Evolutionary conservation across 1,139 yeast species (phyloP).

Genomic region (Magnusiomyces paraingens): DNA sequence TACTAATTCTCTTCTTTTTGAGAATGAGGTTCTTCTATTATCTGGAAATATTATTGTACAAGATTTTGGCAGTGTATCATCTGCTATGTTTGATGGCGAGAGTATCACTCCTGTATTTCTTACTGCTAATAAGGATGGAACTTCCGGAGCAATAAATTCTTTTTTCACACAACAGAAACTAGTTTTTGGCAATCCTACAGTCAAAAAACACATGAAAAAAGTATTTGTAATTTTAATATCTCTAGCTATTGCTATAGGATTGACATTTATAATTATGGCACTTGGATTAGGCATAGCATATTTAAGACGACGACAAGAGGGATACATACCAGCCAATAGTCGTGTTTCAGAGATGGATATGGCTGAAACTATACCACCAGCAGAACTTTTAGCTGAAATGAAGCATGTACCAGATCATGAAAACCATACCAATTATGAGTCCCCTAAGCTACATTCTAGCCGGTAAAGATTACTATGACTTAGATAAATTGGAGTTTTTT

Average conservation of each 20-base stretch:
- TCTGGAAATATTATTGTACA: slow-evolving; percentile 54
- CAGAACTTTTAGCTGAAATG: slow-evolving; percentile 53
- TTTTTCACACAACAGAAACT: slow-evolving; percentile 22
- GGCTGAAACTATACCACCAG: slow-evolving; percentile 63
- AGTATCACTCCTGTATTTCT: slow-evolving; percentile 65
- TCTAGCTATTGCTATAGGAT: slow-evolving; percentile 79
- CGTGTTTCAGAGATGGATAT: slow-evolving; percentile 62
- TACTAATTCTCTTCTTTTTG: slow-evolving; percentile 37
- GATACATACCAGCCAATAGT: slow-evolving; percentile 37
- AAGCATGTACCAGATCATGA: slow-evolving; percentile 3
- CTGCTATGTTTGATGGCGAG: slow-evolving; percentile 64
- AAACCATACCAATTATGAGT: background rate
- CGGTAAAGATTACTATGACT: background rate
- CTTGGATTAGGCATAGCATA: slow-evolving; percentile 52
- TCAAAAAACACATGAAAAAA: slow-evolving; percentile 30
- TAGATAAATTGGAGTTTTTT: background rate
- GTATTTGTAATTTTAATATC: slow-evolving; percentile 89
- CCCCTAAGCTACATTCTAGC: background rate
- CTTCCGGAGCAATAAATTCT: slow-evolving; percentile 24
- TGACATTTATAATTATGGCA: slow-evolving; percentile 61
- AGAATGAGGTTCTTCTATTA: slow-evolving; percentile 46
- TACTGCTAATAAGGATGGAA: slow-evolving; percentile 30
- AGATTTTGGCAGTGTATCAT: slow-evolving; percentile 53
- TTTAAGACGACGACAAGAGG: slow-evolving; percentile 39
- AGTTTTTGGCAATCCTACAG: slow-evolving; percentile 19